phyloP scores from a whole-genome alignment of 305 asterid genomes.

The Euphrasia arctica region DNA sequence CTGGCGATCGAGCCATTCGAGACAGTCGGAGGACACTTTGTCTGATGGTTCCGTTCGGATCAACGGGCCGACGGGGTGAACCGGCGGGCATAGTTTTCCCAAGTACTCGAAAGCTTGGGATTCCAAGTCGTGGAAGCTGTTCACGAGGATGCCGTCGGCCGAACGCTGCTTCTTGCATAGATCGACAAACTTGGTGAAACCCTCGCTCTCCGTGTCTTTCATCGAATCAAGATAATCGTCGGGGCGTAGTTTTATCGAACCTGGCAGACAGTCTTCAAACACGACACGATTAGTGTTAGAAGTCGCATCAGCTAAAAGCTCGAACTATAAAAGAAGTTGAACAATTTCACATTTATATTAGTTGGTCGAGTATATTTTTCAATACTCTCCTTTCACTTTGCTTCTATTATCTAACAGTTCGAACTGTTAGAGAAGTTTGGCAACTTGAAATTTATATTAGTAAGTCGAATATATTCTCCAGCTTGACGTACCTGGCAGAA shows the following conservation, averaged over 20 bases:
- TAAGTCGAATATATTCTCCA: too few relatives aligned
- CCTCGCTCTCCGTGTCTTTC: neutral
- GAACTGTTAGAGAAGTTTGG: too few relatives aligned
- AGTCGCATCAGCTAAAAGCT: too few relatives aligned
- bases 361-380: too few relatives aligned
- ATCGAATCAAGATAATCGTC: neutral
- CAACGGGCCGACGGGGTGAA: neutral
- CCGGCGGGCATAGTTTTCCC: neutral
- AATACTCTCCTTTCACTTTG: too few relatives aligned
- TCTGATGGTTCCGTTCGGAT: neutral
- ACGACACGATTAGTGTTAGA: too few relatives aligned
- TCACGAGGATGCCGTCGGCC: slow-evolving; percentile 2
- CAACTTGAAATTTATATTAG: too few relatives aligned
- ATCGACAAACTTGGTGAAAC: neutral
- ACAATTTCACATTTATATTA: too few relatives aligned
- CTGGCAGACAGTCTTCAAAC: neutral
- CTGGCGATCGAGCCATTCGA: slow-evolving; percentile 41
- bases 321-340: too few relatives aligned
- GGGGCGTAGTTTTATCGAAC: neutral
- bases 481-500: too few relatives aligned
- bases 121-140: neutral
- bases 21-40: neutral
- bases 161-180: neutral
- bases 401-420: too few relatives aligned
- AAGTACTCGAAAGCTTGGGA: neutral